A percentile compares a stretch with the other conserved stretches of the same genome.
Conservation (phyloP, 176 grass and related monocot genomes). For the Elaeis guineensis region DNA sequence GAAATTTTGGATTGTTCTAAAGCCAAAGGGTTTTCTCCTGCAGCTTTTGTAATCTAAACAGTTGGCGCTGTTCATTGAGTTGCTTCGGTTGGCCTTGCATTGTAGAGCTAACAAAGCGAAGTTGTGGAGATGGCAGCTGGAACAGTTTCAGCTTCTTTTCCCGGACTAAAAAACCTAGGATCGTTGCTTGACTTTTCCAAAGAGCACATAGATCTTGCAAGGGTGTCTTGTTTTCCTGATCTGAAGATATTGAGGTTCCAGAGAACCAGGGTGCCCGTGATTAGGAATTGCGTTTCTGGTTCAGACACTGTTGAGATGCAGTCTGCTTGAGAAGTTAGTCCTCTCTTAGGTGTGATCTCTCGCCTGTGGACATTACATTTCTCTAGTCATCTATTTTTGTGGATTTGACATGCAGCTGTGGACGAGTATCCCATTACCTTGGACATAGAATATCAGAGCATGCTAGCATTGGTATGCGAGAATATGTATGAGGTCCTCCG, state of each 20-base stretch:
- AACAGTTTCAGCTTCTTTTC: slow-evolving; percentile 47
- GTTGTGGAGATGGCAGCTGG: slow-evolving; percentile 39
- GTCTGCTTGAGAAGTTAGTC: slow-evolving; percentile 90
- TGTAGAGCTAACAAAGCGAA: neutral
- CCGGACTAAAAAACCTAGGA: slow-evolving; percentile 43
- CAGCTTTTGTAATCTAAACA: too few relatives aligned
- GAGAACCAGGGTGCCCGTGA: slow-evolving; percentile 31
- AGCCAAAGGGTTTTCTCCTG: too few relatives aligned
- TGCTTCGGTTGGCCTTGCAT: too few relatives aligned
- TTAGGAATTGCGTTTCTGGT: slow-evolving; percentile 50
- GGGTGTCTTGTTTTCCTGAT: too few relatives aligned
- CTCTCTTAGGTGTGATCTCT: slow-evolving; percentile 62
- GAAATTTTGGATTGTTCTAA: too few relatives aligned
- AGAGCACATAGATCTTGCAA: slow-evolving; percentile 75
- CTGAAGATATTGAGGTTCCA: too few relatives aligned
- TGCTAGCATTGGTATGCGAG: too few relatives aligned
- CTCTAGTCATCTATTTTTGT: neutral
- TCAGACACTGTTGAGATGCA: slow-evolving; percentile 83
- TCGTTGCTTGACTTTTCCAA: slow-evolving; percentile 46
- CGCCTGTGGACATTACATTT: neutral
- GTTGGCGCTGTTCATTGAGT: too few relatives aligned
- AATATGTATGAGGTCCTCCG: too few relatives aligned
- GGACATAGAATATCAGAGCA: too few relatives aligned
- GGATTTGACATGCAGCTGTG: too few relatives aligned
- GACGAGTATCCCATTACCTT: too few relatives aligned